Evolutionary conservation across 2,329 filamentous ascomycete genomes (phyloP), one percentile per base, ranked within the genome.

Genomic region (Ilyonectria destructans): DNA sequence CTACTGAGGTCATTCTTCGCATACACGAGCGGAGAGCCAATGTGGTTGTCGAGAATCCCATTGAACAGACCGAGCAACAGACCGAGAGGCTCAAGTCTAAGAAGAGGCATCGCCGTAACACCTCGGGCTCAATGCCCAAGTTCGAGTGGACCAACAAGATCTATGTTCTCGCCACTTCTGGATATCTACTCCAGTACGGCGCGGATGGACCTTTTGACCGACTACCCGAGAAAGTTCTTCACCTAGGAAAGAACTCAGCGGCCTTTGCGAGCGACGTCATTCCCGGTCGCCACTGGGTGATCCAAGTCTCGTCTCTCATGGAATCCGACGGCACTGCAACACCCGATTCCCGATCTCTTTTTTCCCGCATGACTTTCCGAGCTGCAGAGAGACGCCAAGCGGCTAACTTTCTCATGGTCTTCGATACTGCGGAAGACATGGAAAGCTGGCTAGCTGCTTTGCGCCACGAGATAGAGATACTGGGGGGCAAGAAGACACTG

Each of bases 261-360:
- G 93, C 92, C 6, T 96, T 94, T 79, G 93, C 91, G 1, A 94
- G 90, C 72, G 93, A 96, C 77, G 85, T 92, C 15, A 94, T 96
- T 62, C 92, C 93, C 3, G 93, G 93, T 6, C 90, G 89, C 68
- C 93, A 95, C 75, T 95, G 92, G 89, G 93, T 96, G 6, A 80
- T 96, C 15, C 93, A 94, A 72, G 89, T 96, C 23, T 91, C 90
- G 3, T 91, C 93, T 40, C 83, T 85, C 9, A 89, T 90, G 64
- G 90, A 91, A 57, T 80, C 87, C 2, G 88, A 92, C 37, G 88
- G 88, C 31, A 82, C 79, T 1, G 77, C 85, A 15, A 75, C 84
- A 3, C 74, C 83, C 3, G 87, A 89, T 43, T 83, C 88, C 3
- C 87, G 88, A 57, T 92, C 91, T 1, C 80, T 94, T 3, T 85